Percentiles rank a stretch among this genome's conserved stretches.
These are phyloP conservation scores for Margaritispora aquatica DNA, from an alignment of 495 filamentous ascomycete genomes.

Conservation along the genomic window DNA sequence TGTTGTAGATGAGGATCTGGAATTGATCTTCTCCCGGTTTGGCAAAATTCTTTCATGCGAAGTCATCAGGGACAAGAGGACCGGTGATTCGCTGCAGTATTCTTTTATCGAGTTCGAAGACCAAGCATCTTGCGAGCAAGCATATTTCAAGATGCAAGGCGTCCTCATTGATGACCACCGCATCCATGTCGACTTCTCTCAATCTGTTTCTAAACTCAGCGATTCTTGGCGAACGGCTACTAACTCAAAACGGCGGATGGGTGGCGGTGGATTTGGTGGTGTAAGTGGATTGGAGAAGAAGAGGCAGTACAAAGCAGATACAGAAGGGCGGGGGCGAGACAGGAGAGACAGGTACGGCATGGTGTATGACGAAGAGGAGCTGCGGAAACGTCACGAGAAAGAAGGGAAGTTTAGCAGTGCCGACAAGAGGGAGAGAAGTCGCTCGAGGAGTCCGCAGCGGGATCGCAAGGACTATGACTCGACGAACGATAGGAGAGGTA, in stretches of 20 bases:
- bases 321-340: slow-evolving; percentile 36
- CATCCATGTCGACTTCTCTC: slow-evolving; percentile 97
- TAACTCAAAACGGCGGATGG: slow-evolving; percentile 69
- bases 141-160: slow-evolving; percentile 97
- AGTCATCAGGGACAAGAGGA: slow-evolving; percentile 90
- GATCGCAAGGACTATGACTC: slow-evolving; percentile 11
- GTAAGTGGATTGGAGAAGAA: slow-evolving; percentile 81
- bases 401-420: slow-evolving; percentile 17
- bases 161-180: slow-evolving; percentile 96
- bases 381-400: slow-evolving; percentile 39
- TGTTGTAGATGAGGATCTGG: slow-evolving; percentile 70
- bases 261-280: slow-evolving; percentile 82
- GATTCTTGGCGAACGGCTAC: slow-evolving; percentile 84
- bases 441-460: slow-evolving; percentile 22
- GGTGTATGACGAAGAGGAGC: slow-evolving; percentile 74
- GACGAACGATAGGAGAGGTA: slow-evolving; percentile 18
- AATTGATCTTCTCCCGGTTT: slow-evolving; percentile 95
- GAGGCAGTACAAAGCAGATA: slow-evolving; percentile 76
- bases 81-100: slow-evolving; percentile 92
- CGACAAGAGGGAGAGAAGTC: slow-evolving; percentile 22
- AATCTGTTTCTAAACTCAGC: slow-evolving; percentile 88
- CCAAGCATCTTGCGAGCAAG: slow-evolving; percentile 86
- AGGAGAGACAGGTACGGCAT: slow-evolving; percentile 57
- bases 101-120: slow-evolving; percentile 97
- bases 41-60: slow-evolving; percentile 94